Evolutionary conservation across 371 early-diverging fungal species (phyloP).

Genomic region (Coemansia sp.): DNA sequence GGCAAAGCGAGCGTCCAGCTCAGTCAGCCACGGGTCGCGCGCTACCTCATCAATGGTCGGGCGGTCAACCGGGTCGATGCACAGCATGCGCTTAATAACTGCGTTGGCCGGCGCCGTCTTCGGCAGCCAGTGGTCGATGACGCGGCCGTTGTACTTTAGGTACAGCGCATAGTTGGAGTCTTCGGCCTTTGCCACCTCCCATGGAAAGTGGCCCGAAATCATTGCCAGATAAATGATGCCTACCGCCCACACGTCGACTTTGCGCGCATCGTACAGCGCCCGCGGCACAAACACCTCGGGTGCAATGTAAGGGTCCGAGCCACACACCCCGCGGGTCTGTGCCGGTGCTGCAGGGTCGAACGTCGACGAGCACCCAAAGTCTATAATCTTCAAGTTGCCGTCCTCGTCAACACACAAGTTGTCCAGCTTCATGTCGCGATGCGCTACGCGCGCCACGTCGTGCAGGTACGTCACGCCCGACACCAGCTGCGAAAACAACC

Average conservation of each 20-base stretch:
- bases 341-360: constrained; percentile 66
- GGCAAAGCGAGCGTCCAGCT: constrained; percentile 31
- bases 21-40: constrained; percentile 29
- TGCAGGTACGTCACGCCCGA: constrained; percentile 87
- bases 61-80: constrained; percentile 64
- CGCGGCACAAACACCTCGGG: constrained; percentile 64
- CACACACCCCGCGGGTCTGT: constrained; percentile 59
- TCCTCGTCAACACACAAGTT: constrained; percentile 86
- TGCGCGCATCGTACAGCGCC: constrained; percentile 71
- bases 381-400: constrained; percentile 91
- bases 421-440: constrained; percentile 88
- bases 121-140: constrained; percentile 61
- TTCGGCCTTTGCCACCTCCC: constrained; percentile 69
- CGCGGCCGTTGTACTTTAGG: constrained; percentile 58
- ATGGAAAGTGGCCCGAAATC: constrained; percentile 74
- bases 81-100: constrained; percentile 67
- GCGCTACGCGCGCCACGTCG: constrained; percentile 85
- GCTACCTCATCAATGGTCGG: constrained; percentile 63
- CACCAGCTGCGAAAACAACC: constrained; percentile 88
- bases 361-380: constrained; percentile 95
- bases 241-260: constrained; percentile 84
- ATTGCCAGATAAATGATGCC: constrained; percentile 82
- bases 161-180: constrained; percentile 65
- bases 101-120: constrained; percentile 55
- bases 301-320: constrained; percentile 63